Conservation (phyloP, 1,284 basidiomycete genomes). For the Sphagnurus paluster region DNA sequence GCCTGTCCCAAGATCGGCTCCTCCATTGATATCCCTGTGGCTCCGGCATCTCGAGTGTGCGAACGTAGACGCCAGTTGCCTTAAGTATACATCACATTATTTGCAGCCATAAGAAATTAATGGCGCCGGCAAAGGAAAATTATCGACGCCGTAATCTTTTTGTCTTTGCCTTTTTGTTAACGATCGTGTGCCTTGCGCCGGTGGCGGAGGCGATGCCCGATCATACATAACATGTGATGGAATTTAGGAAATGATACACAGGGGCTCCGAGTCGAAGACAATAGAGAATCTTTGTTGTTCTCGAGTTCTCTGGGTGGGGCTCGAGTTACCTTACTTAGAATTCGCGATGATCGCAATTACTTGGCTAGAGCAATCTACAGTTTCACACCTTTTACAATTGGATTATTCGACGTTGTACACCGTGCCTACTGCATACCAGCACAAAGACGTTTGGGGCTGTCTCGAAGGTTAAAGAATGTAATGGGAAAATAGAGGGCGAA, state of each 20-base stretch:
- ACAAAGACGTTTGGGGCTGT: neutral
- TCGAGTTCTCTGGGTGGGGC: no score
- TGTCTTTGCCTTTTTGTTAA: slow-evolving; percentile 4
- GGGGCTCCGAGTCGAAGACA: neutral
- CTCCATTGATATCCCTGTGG: no score
- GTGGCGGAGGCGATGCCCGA: no score
- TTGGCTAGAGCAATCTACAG: neutral
- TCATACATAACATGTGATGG: neutral
- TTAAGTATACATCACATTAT: no score
- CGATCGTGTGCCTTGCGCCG: neutral
- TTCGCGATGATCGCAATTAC: neutral
- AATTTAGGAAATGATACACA: neutral
- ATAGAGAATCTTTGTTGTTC: slow-evolving; percentile 1
- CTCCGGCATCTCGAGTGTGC: no score
- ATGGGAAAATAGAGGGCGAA: no score
- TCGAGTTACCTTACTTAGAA: neutral
- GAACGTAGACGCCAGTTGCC: no score
- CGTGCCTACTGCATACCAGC: slow-evolving; percentile 1
- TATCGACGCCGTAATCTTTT: neutral
- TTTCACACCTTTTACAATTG: neutral
- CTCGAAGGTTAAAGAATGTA: neutral
- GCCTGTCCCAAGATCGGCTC: no score
- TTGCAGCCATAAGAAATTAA: no score
- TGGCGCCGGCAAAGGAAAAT: no score
- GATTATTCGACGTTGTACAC: neutral